Base-by-base conservation (phyloP, 2,329 filamentous ascomycete genomes). In the Colletotrichum sp. region DNA sequence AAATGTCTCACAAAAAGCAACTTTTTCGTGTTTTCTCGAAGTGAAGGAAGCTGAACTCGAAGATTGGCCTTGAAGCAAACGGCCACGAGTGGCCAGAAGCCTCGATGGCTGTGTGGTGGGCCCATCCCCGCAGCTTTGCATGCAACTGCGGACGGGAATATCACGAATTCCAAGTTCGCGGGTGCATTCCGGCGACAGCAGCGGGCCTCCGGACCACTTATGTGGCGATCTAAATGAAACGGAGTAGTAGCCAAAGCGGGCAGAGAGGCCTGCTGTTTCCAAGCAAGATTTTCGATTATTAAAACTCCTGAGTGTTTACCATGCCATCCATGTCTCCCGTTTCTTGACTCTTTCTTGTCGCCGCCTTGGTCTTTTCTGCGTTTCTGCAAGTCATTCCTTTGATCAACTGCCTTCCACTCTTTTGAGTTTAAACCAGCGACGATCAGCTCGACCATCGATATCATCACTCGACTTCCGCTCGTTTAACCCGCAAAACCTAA, bases 391-490 rank as follows among this genome's bases (percentile, higher is more conserved):
- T 67, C 71, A 58, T 38, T 73, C 71, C 34, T 60, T 73, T 70
- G 48, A 65, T 66, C 66, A 65, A 60, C 71, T 58, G 38, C 30
- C 70, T 62, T 73, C 43, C 71, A 58, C 66, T 73, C 71, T 73
- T 68, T 70, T 66, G 18, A 66, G 24, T 66, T 52, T 30, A 66
- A 32, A n/a, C 70, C 36, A 16, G 26, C 58, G 48, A 64, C 38
- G 38, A 52, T 67, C 38, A 34, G 13, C 10, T 34, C 21, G 65
- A 55, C 21, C 10, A 34, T 66, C 64, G 10, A 66, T 67, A 21
- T 7, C 13, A n/a, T 55, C 43, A 32, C 52, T 28, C 34, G 4
- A 30, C 58, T 32, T 34, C 24, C 26, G 66, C 62, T 67, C 52
- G n/a, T 70, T 52, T 32, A 26, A 48, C 34, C 18, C 32, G 21